These are phyloP conservation scores for Fusarium humuli DNA, from an alignment of 2,329 filamentous ascomycete species.

Conservation along the genomic window DNA sequence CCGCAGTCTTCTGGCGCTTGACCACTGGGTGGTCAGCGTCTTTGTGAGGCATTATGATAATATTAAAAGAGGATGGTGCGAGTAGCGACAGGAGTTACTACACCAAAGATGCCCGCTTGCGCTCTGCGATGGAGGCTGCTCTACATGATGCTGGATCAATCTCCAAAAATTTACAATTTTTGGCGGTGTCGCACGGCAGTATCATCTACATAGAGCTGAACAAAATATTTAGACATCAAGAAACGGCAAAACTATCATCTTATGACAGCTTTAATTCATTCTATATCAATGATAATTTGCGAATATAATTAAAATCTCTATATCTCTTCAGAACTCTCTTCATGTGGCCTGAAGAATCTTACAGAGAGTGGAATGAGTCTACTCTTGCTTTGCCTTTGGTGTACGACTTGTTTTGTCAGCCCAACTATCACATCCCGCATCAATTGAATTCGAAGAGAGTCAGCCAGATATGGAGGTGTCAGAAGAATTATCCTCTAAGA, in stretches of 20 bases:
- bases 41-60: conserved; percentile 65
- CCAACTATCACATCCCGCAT: not conserved
- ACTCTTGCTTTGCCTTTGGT: not conserved
- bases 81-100: conserved; percentile 10
- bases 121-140: conserved; percentile 36
- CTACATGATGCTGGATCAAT: conserved; percentile 38
- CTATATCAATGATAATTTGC: not conserved
- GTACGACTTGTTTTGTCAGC: conserved; percentile 13
- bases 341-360: too few relatives aligned
- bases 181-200: conserved; percentile 47
- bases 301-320: rapidly evolving
- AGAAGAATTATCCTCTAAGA: not conserved
- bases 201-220: not conserved
- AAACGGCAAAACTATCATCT: not conserved
- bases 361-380: not conserved
- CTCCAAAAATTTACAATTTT: conserved; percentile 48
- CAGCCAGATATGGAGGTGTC: not conserved
- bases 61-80: conserved; percentile 13
- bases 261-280: not conserved
- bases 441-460: conserved; percentile 4
- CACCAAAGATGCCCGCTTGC: conserved; percentile 28
- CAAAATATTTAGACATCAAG: not conserved
- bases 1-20: conserved; percentile 77
- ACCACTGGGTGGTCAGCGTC: conserved; percentile 70
- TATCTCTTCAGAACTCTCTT: not conserved